Percentiles rank a stretch among this genome's conserved stretches.
phyloP scores from a whole-genome alignment of 2,329 filamentous ascomycete genomes.

The Ascocoryne sarcoides region DNA sequence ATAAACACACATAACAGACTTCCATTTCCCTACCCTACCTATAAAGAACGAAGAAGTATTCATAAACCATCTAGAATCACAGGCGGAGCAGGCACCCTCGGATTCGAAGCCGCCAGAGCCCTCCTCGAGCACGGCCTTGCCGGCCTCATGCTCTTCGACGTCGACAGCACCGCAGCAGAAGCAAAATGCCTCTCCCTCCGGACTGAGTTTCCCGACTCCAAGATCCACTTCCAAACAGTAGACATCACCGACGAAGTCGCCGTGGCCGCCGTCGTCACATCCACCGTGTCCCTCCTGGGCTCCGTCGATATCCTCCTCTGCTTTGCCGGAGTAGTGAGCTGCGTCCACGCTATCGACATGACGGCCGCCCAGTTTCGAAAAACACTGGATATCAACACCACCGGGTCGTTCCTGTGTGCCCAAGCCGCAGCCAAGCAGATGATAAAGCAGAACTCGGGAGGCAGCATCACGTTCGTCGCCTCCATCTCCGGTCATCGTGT shows the following conservation, averaged over 20 bases:
- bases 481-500: conserved; percentile 60
- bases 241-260: conserved; percentile 49
- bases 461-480: conserved; percentile 57
- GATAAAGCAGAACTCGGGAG: conserved; percentile 38
- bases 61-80: conserved; percentile 37
- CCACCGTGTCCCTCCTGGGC: conserved; percentile 37
- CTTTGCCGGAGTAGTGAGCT: conserved; percentile 62
- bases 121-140: conserved; percentile 59
- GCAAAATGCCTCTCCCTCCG: conserved; percentile 38
- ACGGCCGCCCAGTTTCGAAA: conserved; percentile 49
- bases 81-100: conserved; percentile 57
- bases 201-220: conserved; percentile 43
- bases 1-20: too few species aligned
- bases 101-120: conserved; percentile 47
- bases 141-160: conserved; percentile 52
- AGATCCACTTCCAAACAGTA: conserved; percentile 42
- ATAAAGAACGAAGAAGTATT: background rate
- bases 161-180: conserved; percentile 35
- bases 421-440: conserved; percentile 53
- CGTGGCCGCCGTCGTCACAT: conserved; percentile 36
- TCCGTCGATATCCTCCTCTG: conserved; percentile 42
- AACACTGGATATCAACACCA: conserved; percentile 63
- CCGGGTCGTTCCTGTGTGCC: conserved; percentile 60
- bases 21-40: background rate
- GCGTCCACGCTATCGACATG: conserved; percentile 52